Conservation (phyloP, 2,329 filamentous ascomycete species). For the Claviceps spartinae region DNA sequence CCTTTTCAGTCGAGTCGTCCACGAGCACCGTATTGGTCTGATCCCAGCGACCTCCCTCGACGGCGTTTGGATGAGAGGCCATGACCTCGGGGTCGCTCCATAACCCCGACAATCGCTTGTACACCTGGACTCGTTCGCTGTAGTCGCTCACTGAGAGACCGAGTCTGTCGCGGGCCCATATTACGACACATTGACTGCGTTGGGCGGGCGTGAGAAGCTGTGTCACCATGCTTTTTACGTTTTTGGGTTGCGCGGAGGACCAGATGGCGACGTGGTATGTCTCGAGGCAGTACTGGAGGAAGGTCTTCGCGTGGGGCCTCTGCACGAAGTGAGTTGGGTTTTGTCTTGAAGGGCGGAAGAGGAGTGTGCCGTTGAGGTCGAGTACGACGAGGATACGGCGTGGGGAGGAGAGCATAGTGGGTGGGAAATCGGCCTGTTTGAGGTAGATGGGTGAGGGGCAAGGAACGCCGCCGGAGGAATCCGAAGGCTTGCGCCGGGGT, state of each 20-base stretch:
- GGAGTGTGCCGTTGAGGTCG: constrained; percentile 85
- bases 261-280: constrained; percentile 77
- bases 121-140: constrained; percentile 62
- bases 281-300: constrained; percentile 60
- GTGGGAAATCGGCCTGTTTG: constrained; percentile 31
- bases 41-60: constrained; percentile 43
- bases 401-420: constrained; percentile 29
- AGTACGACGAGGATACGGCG: constrained; percentile 67
- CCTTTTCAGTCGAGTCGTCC: constrained; percentile 76
- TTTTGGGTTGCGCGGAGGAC: constrained; percentile 69
- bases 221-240: constrained; percentile 55
- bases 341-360: constrained; percentile 49
- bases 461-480: constrained; percentile 44
- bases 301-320: constrained; percentile 54
- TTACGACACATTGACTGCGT: constrained; percentile 43
- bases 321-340: constrained; percentile 40
- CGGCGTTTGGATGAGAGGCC: constrained; percentile 29
- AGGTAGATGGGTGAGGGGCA: constrained; percentile 48
- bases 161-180: constrained; percentile 71
- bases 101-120: constrained; percentile 66
- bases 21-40: constrained; percentile 82
- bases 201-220: constrained; percentile 47
- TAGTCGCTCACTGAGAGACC: constrained; percentile 53
- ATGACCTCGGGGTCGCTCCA: constrained; percentile 45
- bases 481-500: constrained; percentile 15